phyloP scores from a whole-genome alignment of 495 filamentous ascomycete species.

The Cryomyces antarcticus region DNA sequence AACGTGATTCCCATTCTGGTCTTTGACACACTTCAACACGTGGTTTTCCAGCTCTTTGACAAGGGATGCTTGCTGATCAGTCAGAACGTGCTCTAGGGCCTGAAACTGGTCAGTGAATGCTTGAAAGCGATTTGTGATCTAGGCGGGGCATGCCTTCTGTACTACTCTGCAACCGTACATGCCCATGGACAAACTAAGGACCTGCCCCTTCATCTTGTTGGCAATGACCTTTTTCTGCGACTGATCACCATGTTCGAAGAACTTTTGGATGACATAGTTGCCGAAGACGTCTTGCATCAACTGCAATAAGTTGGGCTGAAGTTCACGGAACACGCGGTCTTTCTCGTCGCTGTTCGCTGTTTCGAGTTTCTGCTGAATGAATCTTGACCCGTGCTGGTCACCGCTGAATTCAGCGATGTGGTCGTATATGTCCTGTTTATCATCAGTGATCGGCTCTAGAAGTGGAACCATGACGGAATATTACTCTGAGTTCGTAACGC shows the following conservation, averaged over 20 bases:
- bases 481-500: slow-evolving; percentile 66
- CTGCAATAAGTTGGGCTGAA: slow-evolving; percentile 61
- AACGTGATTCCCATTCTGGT: slow-evolving; percentile 93
- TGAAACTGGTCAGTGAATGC: slow-evolving; percentile 17
- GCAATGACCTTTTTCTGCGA: slow-evolving; percentile 77
- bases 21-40: slow-evolving; percentile 61
- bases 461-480: not conserved
- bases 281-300: slow-evolving; percentile 95
- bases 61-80: slow-evolving; percentile 71
- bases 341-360: slow-evolving; percentile 94
- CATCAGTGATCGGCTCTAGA: too few relatives aligned
- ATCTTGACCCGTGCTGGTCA: slow-evolving; percentile 86
- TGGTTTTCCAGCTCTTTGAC: slow-evolving; percentile 67
- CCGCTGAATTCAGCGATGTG: slow-evolving; percentile 90
- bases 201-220: slow-evolving; percentile 66
- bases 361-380: slow-evolving; percentile 89
- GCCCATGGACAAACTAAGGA: slow-evolving; percentile 58
- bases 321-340: slow-evolving; percentile 77
- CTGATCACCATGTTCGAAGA: slow-evolving; percentile 94
- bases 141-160: slow-evolving; percentile 45
- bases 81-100: slow-evolving; percentile 82
- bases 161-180: slow-evolving; percentile 96
- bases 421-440: slow-evolving; percentile 56
- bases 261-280: slow-evolving; percentile 96
- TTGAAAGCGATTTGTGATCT: not conserved